Percentiles rank a stretch among this genome's conserved stretches.
Evolutionary conservation across 1,284 basidiomycete genomes (phyloP).

Genomic region (Golubevia pallescens): DNA sequence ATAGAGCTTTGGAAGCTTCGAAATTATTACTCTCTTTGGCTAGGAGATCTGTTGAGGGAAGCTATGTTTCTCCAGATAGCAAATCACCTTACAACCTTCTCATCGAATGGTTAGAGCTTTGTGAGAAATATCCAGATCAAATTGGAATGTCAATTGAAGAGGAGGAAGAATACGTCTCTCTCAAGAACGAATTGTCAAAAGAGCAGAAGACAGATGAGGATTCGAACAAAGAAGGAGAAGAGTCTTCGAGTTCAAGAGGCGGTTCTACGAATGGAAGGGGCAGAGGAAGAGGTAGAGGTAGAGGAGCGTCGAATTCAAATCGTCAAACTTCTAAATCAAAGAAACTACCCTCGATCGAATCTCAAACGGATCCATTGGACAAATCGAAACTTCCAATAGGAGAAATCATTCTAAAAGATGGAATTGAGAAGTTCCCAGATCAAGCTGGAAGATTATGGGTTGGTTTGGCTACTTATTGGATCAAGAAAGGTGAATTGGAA

Average conservation of each 20-base stretch:
- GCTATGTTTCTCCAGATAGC: conserved; percentile 52
- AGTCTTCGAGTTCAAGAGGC: no score
- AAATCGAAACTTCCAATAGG: conserved; percentile 34
- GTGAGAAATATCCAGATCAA: conserved; percentile 50
- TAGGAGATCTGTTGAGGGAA: conserved; percentile 32
- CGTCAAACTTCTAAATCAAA: conserved; percentile 10
- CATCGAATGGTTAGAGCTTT: conserved; percentile 60
- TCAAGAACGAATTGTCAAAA: background rate
- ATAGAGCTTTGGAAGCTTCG: conserved; percentile 45
- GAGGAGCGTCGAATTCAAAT: background rate
- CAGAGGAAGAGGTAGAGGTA: background rate
- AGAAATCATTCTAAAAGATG: conserved; percentile 43
- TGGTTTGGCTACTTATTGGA: conserved; percentile 61
- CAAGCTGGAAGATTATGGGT: conserved; percentile 62
- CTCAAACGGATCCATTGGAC: conserved; percentile 26
- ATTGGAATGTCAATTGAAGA: conserved; percentile 49
- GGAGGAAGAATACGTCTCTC: conserved; percentile 17
- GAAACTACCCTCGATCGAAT: conserved; percentile 1
- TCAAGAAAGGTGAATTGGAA: conserved; percentile 57
- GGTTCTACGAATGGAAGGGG: background rate
- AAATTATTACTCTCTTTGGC: conserved; percentile 52
- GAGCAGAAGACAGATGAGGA: no score
- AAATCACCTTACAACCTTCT: conserved; percentile 59
- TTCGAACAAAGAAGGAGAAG: no score
- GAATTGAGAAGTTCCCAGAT: conserved; percentile 43